These are phyloP conservation scores for Crithidia thermophila DNA, from an alignment of 208 protist species.

Conservation along the genomic window DNA sequence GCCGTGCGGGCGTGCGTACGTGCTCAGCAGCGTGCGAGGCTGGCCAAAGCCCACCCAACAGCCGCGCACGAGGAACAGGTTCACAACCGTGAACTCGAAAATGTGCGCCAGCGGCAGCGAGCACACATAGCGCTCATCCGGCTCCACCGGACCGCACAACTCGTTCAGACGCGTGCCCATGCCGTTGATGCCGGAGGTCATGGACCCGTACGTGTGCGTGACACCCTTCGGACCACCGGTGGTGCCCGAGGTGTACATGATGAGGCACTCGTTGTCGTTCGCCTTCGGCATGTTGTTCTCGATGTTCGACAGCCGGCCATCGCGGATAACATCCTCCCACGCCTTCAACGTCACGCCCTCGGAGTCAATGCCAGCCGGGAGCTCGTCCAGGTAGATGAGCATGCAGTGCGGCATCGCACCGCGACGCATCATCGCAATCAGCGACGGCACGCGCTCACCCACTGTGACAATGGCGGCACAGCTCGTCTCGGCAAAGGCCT, in stretches of 20 bases:
- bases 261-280: conserved; percentile 37
- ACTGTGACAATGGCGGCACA: conserved; percentile 75
- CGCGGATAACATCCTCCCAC: conserved; percentile 52
- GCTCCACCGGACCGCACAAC: conserved; percentile 29
- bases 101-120: conserved; percentile 93
- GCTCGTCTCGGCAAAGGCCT: conserved; percentile 75
- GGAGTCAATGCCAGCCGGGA: conserved; percentile 44
- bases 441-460: conserved; percentile 51
- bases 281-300: conserved; percentile 10
- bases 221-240: conserved; percentile 91
- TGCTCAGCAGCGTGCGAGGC: conserved; percentile 71
- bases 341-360: conserved; percentile 23
- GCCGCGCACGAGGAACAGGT: conserved; percentile 68
- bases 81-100: conserved; percentile 82
- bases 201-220: conserved; percentile 74
- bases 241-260: conserved; percentile 82
- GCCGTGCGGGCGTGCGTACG: conserved; percentile 64
- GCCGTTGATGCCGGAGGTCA: conserved; percentile 43
- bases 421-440: conserved; percentile 28
- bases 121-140: conserved; percentile 74
- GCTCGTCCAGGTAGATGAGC: conserved; percentile 70
- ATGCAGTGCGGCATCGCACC: conserved; percentile 5
- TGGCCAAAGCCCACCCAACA: conserved; percentile 69
- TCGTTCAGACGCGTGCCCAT: conserved; percentile 39
- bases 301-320: conserved; percentile 24